Conservation (phyloP, 2,329 filamentous ascomycete genomes). For the Fusarium austroafricanum region DNA sequence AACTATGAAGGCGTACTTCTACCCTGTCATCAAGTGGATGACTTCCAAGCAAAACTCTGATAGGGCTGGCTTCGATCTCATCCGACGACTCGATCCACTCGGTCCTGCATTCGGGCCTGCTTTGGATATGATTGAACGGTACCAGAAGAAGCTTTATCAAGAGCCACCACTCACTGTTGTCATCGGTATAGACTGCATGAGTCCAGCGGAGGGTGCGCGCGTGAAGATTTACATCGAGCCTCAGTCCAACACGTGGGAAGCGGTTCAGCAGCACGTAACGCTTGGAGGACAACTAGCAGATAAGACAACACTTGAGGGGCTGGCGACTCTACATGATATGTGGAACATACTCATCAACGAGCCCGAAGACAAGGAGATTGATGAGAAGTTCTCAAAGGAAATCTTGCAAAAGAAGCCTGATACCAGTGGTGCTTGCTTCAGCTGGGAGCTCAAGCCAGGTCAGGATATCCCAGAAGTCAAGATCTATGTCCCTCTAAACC, state of each 20-base stretch:
- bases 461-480: slow-evolving; percentile 41
- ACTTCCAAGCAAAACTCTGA: slow-evolving; percentile 38
- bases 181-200: slow-evolving; percentile 45
- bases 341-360: slow-evolving; percentile 46
- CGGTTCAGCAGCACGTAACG: slow-evolving; percentile 42
- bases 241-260: slow-evolving; percentile 40
- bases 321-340: slow-evolving; percentile 38
- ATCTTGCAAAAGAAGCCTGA: slow-evolving; percentile 18
- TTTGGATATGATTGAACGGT: slow-evolving; percentile 35
- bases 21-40: slow-evolving; percentile 43
- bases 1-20: slow-evolving; percentile 44
- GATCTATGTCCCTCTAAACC: slow-evolving; percentile 45
- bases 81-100: slow-evolving; percentile 39
- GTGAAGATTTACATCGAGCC: slow-evolving; percentile 45
- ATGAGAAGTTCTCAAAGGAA: slow-evolving; percentile 25
- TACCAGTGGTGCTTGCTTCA: slow-evolving; percentile 41
- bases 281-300: slow-evolving; percentile 39
- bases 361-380: slow-evolving; percentile 22
- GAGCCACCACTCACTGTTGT: slow-evolving; percentile 39
- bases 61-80: slow-evolving; percentile 35
- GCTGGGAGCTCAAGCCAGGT: slow-evolving; percentile 44
- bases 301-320: slow-evolving; percentile 36
- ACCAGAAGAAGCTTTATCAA: slow-evolving; percentile 25
- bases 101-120: slow-evolving; percentile 20
- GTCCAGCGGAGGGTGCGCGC: slow-evolving; percentile 41